phyloP scores from a whole-genome alignment of 805 yeast species.

The Candida caryicola region DNA sequence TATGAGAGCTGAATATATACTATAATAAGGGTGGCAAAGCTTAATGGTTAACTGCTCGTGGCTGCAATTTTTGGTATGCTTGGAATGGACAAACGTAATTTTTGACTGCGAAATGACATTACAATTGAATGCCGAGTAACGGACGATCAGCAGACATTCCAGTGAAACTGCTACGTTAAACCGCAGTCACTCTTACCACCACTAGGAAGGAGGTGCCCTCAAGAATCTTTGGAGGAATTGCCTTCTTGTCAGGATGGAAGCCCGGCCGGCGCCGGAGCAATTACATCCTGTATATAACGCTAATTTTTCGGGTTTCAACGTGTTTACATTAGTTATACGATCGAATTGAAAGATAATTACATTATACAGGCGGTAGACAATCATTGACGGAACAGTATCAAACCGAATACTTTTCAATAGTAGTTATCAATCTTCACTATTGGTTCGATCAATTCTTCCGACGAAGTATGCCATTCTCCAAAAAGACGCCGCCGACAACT shows the following conservation, averaged over 20 bases:
- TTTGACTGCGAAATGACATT: no score
- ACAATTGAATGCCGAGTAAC: no score
- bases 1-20: no score
- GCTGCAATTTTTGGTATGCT: no score
- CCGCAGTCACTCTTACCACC: not conserved
- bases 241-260: not conserved
- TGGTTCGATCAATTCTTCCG: not conserved
- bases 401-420: not conserved
- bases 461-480: not conserved
- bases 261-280: no score
- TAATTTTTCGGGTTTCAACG: not conserved
- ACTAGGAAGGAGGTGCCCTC: not conserved
- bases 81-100: no score
- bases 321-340: not conserved
- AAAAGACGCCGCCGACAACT: not conserved
- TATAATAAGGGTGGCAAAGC: no score
- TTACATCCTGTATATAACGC: not conserved
- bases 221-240: not conserved
- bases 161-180: not conserved
- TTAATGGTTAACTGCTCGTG: no score
- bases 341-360: no score
- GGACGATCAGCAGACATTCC: no score
- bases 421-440: not conserved
- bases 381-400: not conserved
- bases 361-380: not conserved